These are phyloP conservation scores for Lichtheimia ornata DNA, from an alignment of 371 early-diverging fungal species.

Conservation along the genomic window DNA sequence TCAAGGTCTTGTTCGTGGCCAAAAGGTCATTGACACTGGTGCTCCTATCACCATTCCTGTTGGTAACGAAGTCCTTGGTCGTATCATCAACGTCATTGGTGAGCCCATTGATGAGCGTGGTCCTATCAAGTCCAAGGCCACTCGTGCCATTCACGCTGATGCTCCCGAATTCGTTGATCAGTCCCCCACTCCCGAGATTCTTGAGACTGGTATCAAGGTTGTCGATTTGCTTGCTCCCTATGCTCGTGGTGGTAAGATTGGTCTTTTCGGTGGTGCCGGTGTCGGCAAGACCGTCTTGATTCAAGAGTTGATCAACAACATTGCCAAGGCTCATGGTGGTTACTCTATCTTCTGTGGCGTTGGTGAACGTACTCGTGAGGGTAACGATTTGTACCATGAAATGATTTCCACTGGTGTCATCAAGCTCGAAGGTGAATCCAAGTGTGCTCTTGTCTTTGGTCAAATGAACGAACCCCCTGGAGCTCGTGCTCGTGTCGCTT, in stretches of 20 bases:
- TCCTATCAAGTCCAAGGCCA: constrained; percentile 90
- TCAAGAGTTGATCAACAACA: constrained; percentile 97
- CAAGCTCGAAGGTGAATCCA: constrained; percentile 89
- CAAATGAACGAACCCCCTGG: constrained; percentile 99
- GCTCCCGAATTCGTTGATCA: constrained; percentile 97
- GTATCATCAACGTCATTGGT: constrained; percentile 99
- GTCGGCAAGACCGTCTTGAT: constrained; percentile 98
- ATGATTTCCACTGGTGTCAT: constrained; percentile 95
- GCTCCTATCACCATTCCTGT: constrained; percentile 94
- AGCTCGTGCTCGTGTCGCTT: constrained; percentile 98
- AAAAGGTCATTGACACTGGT: constrained; percentile 93
- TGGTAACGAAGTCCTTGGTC: constrained; percentile 94
- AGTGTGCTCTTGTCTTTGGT: constrained; percentile 97
- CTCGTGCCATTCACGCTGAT: constrained; percentile 89
- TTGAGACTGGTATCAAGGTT: constrained; percentile 99
- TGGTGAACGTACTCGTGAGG: constrained; percentile 97
- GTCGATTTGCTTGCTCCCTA: constrained; percentile 98
- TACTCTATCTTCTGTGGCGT: constrained; percentile 97
- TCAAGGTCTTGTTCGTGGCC: constrained; percentile 94
- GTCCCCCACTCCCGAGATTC: constrained; percentile 94
- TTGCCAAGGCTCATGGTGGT: constrained; percentile 97
- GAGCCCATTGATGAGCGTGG: constrained; percentile 98
- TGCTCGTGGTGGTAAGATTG: constrained; percentile 98
- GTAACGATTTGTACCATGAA: constrained; percentile 98
- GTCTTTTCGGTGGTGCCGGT: constrained; percentile 97